A percentile compares a stretch with the other conserved stretches of the same genome.
These are phyloP conservation scores for Paramecium sexaurelia DNA, from an alignment of 73 alveolate species.

Conservation along the genomic window DNA sequence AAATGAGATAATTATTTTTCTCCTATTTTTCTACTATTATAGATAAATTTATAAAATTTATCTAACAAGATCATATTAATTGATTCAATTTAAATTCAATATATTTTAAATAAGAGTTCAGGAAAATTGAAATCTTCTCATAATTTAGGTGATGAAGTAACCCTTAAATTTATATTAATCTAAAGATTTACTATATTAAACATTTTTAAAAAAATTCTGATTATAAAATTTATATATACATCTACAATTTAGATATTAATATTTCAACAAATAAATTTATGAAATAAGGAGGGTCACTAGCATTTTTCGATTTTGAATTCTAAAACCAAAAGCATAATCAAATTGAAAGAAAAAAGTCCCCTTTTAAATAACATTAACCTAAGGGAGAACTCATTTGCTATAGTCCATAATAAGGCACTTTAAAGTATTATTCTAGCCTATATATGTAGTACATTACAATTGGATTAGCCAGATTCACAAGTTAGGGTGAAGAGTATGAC, in stretches of 20 bases:
- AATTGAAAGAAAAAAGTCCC: not conserved
- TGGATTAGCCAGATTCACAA: not conserved
- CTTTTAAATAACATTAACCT: not conserved
- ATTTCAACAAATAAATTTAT: not conserved
- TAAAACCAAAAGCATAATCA: not conserved
- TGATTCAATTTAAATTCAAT: no score
- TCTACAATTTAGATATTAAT: not conserved
- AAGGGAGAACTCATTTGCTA: not conserved
- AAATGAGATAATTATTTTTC: no score
- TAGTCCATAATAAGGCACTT: not conserved
- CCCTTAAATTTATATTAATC: no score
- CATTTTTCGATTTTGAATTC: not conserved
- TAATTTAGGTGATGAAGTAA: no score
- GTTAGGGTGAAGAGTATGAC: not conserved
- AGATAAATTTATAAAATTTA: no score
- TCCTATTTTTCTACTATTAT: no score
- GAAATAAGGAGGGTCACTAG: not conserved
- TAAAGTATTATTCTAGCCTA: not conserved
- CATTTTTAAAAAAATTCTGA: no score
- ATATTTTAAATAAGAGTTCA: no score
- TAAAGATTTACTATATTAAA: no score
- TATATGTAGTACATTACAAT: not conserved
- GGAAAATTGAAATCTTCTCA: no score
- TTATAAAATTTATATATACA: not conserved
- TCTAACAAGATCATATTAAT: no score